Evolutionary conservation across 257 asterid genomes (phyloP).

Genomic region (Salvia rosmarinus): DNA sequence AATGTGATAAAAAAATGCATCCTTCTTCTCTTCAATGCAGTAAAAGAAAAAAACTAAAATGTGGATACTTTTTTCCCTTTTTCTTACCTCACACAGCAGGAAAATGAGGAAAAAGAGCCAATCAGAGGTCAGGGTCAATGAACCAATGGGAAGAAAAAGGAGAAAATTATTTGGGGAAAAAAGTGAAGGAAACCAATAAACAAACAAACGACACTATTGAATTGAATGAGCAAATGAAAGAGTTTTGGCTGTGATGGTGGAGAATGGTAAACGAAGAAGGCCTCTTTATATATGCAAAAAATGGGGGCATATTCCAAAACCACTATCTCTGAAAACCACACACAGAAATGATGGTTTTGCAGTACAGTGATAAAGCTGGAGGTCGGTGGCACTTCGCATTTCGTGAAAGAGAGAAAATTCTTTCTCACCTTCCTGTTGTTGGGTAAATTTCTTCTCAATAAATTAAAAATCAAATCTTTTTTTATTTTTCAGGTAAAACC

Average conservation of each 20-base stretch:
- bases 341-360: slow-evolving; percentile 32
- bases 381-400: slow-evolving; percentile 34
- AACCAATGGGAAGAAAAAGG: slow-evolving; percentile 5
- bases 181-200: neutral
- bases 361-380: slow-evolving; percentile 22
- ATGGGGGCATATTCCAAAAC: slow-evolving; percentile 33
- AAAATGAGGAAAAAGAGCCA: slow-evolving; percentile 22
- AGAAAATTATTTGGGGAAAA: neutral
- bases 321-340: slow-evolving; percentile 24
- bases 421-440: slow-evolving; percentile 22
- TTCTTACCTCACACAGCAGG: slow-evolving; percentile 32
- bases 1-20: neutral
- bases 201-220: neutral
- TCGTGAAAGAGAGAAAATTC: slow-evolving; percentile 21
- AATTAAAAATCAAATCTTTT: neutral
- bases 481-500: slow-evolving; percentile 32
- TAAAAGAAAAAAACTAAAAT: neutral
- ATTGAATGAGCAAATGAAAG: slow-evolving; percentile 29
- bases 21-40: neutral
- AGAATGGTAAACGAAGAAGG: slow-evolving; percentile 25
- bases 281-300: slow-evolving; percentile 16
- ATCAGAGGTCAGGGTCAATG: slow-evolving; percentile 20
- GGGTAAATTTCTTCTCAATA: neutral
- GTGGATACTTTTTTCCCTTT: neutral
- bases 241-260: slow-evolving; percentile 36